Evolutionary conservation across 1,139 yeast genomes (phyloP), one percentile per base, ranked within the genome.

Genomic region (Suhomyces yuchorum): DNA sequence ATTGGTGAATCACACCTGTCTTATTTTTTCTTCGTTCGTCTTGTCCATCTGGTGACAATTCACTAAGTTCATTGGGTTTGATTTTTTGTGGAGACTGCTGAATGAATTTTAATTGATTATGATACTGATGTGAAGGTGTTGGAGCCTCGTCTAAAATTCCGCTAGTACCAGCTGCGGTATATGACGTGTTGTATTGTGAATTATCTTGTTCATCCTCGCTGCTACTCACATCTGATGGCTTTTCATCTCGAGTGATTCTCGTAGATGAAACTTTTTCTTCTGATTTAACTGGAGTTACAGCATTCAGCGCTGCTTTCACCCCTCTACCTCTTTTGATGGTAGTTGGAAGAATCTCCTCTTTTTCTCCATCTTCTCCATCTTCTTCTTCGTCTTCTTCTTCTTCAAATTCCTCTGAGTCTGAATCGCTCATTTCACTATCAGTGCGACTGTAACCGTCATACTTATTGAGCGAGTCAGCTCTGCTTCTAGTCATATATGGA

Each of bases 1-100:
- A 75, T 53, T 75, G 79, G 51, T 75, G 79, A 17, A 71, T 71
- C 1, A 66, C 71, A 1, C 71, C 68, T 3, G 70, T 53, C 45
- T 63, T 65, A 26, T 54, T 55, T 48, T 63, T 65, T 40, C 55
- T 58, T 43, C 57, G 60, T 23, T 54, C 59, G 17, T 55, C 57
- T 9, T 46, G 40, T 19, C 49, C 44, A 2, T 44, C 51, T 6
- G 44, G 39, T 17, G 53, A 33, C 11, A 46, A 32, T 1, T 51
- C 49, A 42, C 20, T 49, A 11, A 24, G 23, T 7, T 46, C 51
- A n/a, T 28, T 9, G 3, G 12, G n/a, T n/a, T 34, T 48, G 7
- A 23, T 12, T 26, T 43, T 53, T 18, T 34, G 37, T 8, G 55
- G 54, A 1, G 56, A 51, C 20, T 50, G 53, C 15, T 41, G 52